Evolutionary conservation across 164 flowering plant genomes (phyloP), one percentile per base, ranked within the genome.

Genomic region (grape (Vitis vinifera)): DNA sequence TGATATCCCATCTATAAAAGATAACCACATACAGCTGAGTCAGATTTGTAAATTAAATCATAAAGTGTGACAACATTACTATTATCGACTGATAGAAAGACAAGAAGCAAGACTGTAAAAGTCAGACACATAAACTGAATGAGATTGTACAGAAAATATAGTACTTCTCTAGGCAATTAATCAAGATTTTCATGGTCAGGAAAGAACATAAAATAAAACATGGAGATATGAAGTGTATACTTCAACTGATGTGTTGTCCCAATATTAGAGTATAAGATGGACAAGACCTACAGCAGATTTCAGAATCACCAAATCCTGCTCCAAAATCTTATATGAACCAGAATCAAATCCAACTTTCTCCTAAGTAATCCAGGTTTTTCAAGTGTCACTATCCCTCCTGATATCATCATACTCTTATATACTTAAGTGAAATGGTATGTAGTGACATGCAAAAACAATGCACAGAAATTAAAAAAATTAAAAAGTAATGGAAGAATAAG

Each of bases 1-100:
- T 95, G 65, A 95, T 95, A 75, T 95, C 99, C 99, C 99, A 95
- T 68, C 99, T 95, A 73, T 27, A 79, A 71, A 73, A 76, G 29
- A 30, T 55, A 50, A 53, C 15, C 4, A 59, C 59, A 62, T 23
- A 14, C 59, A 70, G 57, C 17, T 19, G 48, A 11, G 44, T 64
- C 51, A 62, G 65, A 60, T n/a, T 31, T 4, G 15, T 50, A 48
- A 47, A 37, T 37, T 23, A 51, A 55, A 55, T 66, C 48, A 37
- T 23, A 55, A 14, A 15, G 30, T 15, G 23, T 19, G 10, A n/a
- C 2, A 63, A 48, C 4, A 7, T 56, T n/a, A 56, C 59, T n/a
- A 13, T 19, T 17, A 9, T 9, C 15, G 1, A 16, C 16, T 7
- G 16, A 13, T n/a, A 56, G 27, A 23, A 23, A 23, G 16, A 19